Evolutionary conservation across 805 yeast genomes (phyloP).

Genomic region (Candida piceae): DNA sequence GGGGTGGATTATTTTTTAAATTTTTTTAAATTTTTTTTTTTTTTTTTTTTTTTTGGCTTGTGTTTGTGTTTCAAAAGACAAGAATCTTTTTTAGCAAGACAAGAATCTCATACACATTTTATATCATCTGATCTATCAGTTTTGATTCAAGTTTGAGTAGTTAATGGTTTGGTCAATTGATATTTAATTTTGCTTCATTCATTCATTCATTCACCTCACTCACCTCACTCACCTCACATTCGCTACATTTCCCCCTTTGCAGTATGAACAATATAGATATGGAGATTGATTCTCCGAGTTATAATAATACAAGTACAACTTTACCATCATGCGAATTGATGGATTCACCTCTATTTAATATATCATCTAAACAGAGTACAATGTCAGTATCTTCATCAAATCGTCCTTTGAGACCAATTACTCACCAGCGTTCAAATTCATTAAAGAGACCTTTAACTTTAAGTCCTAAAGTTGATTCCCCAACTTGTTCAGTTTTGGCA

Average conservation of each 20-base stretch:
- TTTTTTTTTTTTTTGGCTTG: too few relatives aligned
- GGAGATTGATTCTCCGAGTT: slow-evolving; percentile 25
- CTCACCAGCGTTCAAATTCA: slow-evolving; percentile 21
- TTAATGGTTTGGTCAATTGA: too few relatives aligned
- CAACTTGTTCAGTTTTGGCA: slow-evolving; percentile 33
- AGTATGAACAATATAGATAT: slow-evolving; percentile 11
- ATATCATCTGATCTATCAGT: not conserved
- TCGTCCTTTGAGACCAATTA: slow-evolving; percentile 2
- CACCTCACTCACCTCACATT: not conserved
- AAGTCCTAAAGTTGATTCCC: slow-evolving; percentile 36
- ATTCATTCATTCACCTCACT: not conserved
- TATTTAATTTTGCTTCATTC: not conserved
- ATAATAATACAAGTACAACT: slow-evolving; percentile 8
- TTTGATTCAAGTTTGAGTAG: too few relatives aligned
- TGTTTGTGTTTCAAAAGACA: too few relatives aligned
- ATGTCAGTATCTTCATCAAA: not conserved
- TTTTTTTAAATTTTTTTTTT: too few relatives aligned
- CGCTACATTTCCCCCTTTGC: not conserved
- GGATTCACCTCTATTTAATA: slow-evolving; percentile 21
- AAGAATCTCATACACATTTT: not conserved
- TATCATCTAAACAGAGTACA: slow-evolving; percentile 1
- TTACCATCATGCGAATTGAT: slow-evolving; percentile 10
- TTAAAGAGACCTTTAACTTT: slow-evolving; percentile 28
- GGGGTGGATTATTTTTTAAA: too few relatives aligned
- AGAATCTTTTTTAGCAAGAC: too few relatives aligned